Conservation (phyloP, 257 asterid genomes). For the Solanum lycopersicoides region DNA sequence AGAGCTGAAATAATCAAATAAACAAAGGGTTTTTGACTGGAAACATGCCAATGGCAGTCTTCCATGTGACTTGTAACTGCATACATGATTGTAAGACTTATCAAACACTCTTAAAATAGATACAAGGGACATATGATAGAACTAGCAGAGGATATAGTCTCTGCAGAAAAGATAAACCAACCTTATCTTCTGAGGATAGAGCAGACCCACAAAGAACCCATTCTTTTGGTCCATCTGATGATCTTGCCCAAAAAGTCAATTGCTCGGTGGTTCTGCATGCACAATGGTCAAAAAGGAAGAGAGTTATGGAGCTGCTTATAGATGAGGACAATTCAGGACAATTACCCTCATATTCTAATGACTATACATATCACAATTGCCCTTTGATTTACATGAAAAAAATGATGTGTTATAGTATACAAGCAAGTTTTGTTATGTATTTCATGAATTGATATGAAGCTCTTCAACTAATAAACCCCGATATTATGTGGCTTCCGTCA, state of each 20-base stretch:
- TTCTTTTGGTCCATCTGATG: slow-evolving; percentile 32
- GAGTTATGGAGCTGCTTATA: background rate
- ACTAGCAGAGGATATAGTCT: background rate
- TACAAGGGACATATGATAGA: background rate
- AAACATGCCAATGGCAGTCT: background rate
- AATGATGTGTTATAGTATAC: background rate
- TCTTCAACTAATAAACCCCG: background rate
- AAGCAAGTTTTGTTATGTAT: background rate
- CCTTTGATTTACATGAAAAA: background rate
- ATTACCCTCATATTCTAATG: background rate
- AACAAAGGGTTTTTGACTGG: background rate
- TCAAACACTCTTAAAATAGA: background rate
- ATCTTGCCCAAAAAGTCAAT: slow-evolving; percentile 28
- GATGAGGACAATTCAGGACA: background rate
- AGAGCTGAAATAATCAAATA: background rate
- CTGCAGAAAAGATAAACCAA: slow-evolving; percentile 5
- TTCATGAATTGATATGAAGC: background rate
- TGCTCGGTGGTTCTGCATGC: slow-evolving; percentile 32
- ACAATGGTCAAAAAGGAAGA: background rate
- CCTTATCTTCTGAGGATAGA: slow-evolving; percentile 75
- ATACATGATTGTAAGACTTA: background rate
- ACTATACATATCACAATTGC: background rate
- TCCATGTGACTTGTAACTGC: background rate
- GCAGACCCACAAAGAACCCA: slow-evolving; percentile 87
- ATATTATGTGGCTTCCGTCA: background rate